Evolutionary conservation across 768 basidiomycete genomes (phyloP).

Genomic region (Fistulinella prunicolor): DNA sequence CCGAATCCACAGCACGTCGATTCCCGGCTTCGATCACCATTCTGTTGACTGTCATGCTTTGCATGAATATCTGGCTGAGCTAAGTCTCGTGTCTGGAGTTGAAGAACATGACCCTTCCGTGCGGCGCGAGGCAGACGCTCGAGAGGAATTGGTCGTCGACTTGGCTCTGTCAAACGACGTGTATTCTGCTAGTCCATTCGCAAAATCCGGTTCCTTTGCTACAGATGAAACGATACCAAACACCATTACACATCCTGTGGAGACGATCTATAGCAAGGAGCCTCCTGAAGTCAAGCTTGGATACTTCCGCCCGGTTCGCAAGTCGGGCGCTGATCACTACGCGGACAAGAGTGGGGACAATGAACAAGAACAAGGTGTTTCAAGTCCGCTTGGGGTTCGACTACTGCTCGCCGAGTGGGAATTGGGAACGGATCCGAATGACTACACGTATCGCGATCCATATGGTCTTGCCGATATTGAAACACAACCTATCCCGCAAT

Average conservation of each 20-base stretch:
- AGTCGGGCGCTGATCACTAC: slow-evolving; percentile 26
- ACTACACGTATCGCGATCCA: slow-evolving; percentile 53
- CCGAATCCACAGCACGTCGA: slow-evolving; percentile 46
- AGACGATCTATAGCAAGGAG: slow-evolving; percentile 50
- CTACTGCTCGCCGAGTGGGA: slow-evolving; percentile 70
- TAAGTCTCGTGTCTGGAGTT: slow-evolving; percentile 40
- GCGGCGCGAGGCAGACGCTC: slow-evolving; percentile 50
- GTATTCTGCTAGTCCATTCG: slow-evolving; percentile 47
- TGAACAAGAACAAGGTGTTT: slow-evolving; percentile 20
- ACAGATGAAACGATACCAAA: slow-evolving; percentile 8
- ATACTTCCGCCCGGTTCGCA: slow-evolving; percentile 52
- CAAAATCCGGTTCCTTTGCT: slow-evolving; percentile 15
- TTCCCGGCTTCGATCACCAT: slow-evolving; percentile 39
- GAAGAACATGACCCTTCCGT: slow-evolving; percentile 39
- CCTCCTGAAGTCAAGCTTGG: slow-evolving; percentile 61
- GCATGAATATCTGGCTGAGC: slow-evolving; percentile 39
- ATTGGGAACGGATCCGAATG: slow-evolving; percentile 46
- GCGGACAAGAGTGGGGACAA: slow-evolving; percentile 21
- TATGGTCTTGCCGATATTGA: slow-evolving; percentile 41
- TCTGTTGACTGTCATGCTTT: slow-evolving; percentile 34
- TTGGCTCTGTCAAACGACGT: slow-evolving; percentile 56
- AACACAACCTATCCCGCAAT: slow-evolving; percentile 9
- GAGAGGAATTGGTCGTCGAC: slow-evolving; percentile 63
- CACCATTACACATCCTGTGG: slow-evolving; percentile 23
- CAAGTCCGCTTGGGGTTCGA: slow-evolving; percentile 52